Conservation (phyloP, 768 basidiomycete species). For the Coprinopsis strossmayeri region DNA sequence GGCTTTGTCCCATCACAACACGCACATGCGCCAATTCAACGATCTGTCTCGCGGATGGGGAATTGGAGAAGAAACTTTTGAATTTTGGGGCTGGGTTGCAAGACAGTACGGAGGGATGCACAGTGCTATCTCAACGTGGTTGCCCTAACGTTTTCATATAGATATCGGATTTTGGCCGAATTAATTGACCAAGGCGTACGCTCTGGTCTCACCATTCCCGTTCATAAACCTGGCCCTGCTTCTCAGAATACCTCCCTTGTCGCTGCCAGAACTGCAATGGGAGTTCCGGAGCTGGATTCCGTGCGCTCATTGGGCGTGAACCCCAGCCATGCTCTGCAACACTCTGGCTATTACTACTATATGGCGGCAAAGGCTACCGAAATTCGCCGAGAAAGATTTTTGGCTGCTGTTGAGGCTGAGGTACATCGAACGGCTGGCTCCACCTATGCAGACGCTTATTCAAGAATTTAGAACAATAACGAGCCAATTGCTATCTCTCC, state of each 20-base stretch:
- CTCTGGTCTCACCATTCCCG: slow-evolving; percentile 56
- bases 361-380: slow-evolving; percentile 85
- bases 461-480: slow-evolving; percentile 10
- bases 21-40: slow-evolving; percentile 79
- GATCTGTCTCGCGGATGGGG: slow-evolving; percentile 91
- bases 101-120: too few species aligned
- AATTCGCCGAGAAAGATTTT: slow-evolving; percentile 60
- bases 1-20: slow-evolving; percentile 75
- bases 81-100: slow-evolving; percentile 96
- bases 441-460: slow-evolving; percentile 15
- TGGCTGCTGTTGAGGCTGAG: slow-evolving; percentile 51
- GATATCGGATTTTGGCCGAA: slow-evolving; percentile 87
- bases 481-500: slow-evolving; percentile 38
- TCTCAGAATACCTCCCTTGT: slow-evolving; percentile 18
- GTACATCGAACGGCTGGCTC: slow-evolving; percentile 22
- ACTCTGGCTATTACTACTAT: slow-evolving; percentile 90
- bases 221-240: slow-evolving; percentile 39
- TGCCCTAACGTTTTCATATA: too few species aligned
- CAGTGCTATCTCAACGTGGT: too few species aligned
- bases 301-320: slow-evolving; percentile 64
- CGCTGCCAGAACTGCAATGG: slow-evolving; percentile 13
- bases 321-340: slow-evolving; percentile 78
- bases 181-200: slow-evolving; percentile 77
- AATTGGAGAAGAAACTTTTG: slow-evolving; percentile 93
- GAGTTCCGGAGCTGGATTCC: slow-evolving; percentile 45